These are phyloP conservation scores for Athelia psychrophila DNA, from an alignment of 1,284 basidiomycete genomes.

Conservation along the genomic window DNA sequence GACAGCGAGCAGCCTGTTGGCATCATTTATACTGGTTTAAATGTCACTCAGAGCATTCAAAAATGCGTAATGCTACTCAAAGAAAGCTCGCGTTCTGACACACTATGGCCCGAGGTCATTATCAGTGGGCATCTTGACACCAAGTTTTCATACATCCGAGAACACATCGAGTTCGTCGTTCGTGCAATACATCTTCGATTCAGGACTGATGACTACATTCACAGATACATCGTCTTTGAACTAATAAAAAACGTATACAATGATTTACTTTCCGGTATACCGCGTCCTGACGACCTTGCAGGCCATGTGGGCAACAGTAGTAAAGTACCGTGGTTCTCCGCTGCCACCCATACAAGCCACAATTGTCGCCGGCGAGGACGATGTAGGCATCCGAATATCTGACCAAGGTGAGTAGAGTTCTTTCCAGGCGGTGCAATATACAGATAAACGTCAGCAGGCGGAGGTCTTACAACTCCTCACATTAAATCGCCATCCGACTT, in stretches of 20 bases:
- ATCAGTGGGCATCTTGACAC: constrained; percentile 75
- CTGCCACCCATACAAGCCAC: constrained; percentile 69
- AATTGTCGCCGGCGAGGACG: constrained; percentile 67
- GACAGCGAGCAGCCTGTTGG: constrained; percentile 68
- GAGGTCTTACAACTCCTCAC: constrained; percentile 54
- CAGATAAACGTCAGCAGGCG: constrained; percentile 43
- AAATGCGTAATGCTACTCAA: constrained; percentile 63
- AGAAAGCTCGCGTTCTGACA: constrained; percentile 39
- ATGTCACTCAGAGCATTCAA: constrained; percentile 69
- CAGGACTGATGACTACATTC: not conserved
- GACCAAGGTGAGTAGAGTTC: constrained; percentile 62
- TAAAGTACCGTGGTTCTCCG: constrained; percentile 41
- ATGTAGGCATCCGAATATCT: constrained; percentile 79
- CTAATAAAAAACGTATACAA: constrained; percentile 77
- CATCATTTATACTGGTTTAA: constrained; percentile 80
- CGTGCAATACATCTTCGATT: not conserved
- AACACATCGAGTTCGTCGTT: constrained; percentile 75
- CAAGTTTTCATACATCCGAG: constrained; percentile 82
- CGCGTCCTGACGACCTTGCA: constrained; percentile 24
- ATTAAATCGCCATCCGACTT: constrained; percentile 67
- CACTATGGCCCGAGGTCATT: constrained; percentile 60
- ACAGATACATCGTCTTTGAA: constrained; percentile 86
- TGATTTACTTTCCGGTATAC: constrained; percentile 1
- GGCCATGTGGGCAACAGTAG: constrained; percentile 68
- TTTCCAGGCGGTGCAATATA: not conserved